Conservation (phyloP, 2,329 filamentous ascomycete genomes). For the Penicillium sp. region DNA sequence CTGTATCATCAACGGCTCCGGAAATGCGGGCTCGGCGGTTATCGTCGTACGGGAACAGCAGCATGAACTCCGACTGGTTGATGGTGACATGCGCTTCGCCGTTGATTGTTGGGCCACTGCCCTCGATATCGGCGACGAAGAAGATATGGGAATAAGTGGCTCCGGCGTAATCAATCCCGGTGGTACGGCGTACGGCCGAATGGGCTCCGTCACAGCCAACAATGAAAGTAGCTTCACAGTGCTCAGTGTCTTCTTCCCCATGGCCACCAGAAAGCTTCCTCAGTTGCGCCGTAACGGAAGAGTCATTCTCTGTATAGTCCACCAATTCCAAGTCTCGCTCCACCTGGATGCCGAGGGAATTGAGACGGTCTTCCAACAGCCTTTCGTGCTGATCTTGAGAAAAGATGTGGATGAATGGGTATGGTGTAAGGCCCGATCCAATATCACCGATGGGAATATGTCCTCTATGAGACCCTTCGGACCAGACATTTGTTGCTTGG, state of each 20-base stretch:
- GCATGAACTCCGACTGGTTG: conserved; percentile 41
- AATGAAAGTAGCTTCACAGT: conserved; percentile 47
- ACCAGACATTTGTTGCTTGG: conserved; percentile 46
- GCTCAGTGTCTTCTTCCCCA: conserved; percentile 26
- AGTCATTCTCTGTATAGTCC: conserved; percentile 29
- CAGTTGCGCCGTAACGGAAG: conserved; percentile 29
- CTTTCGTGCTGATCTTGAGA: conserved; percentile 38
- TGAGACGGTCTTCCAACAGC: conserved; percentile 34
- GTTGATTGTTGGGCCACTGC: conserved; percentile 34
- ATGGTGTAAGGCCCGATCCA: conserved; percentile 34
- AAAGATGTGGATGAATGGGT: conserved; percentile 34
- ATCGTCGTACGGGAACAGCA: conserved; percentile 37
- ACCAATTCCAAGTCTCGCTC: conserved; percentile 34
- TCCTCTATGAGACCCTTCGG: conserved; percentile 27
- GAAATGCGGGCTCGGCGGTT: conserved; percentile 30
- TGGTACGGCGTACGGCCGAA: conserved; percentile 52
- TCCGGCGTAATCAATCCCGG: conserved; percentile 48
- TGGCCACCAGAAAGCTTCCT: neutral
- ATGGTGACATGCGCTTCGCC: conserved; percentile 41
- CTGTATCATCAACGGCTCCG: conserved; percentile 30
- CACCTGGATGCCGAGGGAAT: conserved; percentile 32
- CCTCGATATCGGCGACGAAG: conserved; percentile 51
- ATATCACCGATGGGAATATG: conserved; percentile 31
- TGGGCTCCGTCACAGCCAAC: conserved; percentile 60
- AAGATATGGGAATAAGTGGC: conserved; percentile 51